These are phyloP conservation scores for Haberlea rhodopensis DNA, from an alignment of 257 asterid species.

Conservation along the genomic window DNA sequence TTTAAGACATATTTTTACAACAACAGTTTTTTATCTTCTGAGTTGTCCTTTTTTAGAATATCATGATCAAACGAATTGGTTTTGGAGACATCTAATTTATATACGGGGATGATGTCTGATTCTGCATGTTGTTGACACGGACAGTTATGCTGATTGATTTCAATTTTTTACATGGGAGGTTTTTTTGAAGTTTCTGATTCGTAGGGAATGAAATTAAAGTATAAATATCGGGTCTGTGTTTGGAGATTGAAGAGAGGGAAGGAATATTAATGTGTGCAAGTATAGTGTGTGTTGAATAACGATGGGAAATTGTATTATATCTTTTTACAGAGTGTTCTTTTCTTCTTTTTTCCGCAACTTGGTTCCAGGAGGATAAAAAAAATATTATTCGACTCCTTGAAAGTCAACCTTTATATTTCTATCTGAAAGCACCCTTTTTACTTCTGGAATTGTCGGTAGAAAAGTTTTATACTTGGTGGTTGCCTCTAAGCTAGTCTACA, in stretches of 20 bases:
- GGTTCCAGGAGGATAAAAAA: background rate
- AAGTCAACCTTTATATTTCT: background rate
- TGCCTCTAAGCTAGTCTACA: background rate
- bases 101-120: background rate
- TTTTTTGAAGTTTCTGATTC: background rate
- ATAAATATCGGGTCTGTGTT: slow-evolving; percentile 1
- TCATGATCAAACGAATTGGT: background rate
- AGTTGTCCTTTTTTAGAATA: too few relatives aligned
- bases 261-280: background rate
- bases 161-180: background rate
- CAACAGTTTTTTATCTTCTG: too few relatives aligned
- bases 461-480: background rate
- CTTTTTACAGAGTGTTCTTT: slow-evolving; percentile 14
- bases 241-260: slow-evolving; percentile 8
- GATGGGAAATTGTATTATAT: slow-evolving; percentile 9
- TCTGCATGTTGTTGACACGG: background rate
- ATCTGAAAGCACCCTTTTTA: background rate
- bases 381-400: background rate
- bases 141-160: background rate
- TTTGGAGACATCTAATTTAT: background rate
- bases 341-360: background rate
- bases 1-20: background rate
- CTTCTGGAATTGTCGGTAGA: background rate
- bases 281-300: background rate
- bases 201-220: slow-evolving; percentile 1